Evolutionary conservation across 805 yeast genomes (phyloP).

Genomic region (Wickerhamomyces sydowiorum): DNA sequence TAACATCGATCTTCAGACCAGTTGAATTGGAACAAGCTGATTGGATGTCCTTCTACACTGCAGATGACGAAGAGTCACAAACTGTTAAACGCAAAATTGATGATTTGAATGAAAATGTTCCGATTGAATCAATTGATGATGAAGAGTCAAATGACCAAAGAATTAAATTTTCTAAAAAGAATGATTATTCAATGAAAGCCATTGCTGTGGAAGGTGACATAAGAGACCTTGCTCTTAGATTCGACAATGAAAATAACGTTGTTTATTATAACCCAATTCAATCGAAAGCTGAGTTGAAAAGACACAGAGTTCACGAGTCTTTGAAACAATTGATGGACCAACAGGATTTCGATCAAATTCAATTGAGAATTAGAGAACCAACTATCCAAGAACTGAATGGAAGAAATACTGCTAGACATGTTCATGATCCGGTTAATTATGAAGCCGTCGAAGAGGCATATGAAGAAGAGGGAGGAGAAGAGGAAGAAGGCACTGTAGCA

Average conservation of each 20-base stretch:
- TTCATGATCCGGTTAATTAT: slow-evolving; percentile 75
- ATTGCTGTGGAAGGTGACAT: slow-evolving; percentile 22
- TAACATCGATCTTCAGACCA: slow-evolving; percentile 67
- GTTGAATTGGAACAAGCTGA: slow-evolving; percentile 64
- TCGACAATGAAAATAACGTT: slow-evolving; percentile 45
- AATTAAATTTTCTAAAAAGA: slow-evolving; percentile 55
- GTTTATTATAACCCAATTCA: slow-evolving; percentile 76
- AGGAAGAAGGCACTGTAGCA: no score
- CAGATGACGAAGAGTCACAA: slow-evolving; percentile 31
- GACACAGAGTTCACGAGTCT: slow-evolving; percentile 60
- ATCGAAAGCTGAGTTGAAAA: slow-evolving; percentile 75
- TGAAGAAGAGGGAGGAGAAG: slow-evolving; percentile 18
- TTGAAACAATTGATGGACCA: slow-evolving; percentile 50
- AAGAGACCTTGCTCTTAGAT: slow-evolving; percentile 60
- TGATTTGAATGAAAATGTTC: slow-evolving; percentile 44
- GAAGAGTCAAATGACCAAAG: slow-evolving; percentile 27
- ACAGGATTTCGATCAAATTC: slow-evolving; percentile 54
- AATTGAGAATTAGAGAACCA: slow-evolving; percentile 64
- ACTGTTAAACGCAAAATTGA: slow-evolving; percentile 36
- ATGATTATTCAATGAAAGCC: slow-evolving; percentile 75
- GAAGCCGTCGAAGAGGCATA: slow-evolving; percentile 41
- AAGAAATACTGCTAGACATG: slow-evolving; percentile 64
- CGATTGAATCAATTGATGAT: slow-evolving; percentile 28
- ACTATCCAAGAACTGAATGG: slow-evolving; percentile 60
- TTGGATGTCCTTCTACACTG: slow-evolving; percentile 69